Base-by-base conservation (phyloP, 331 rosid species). In the Prunus yedoensis region DNA sequence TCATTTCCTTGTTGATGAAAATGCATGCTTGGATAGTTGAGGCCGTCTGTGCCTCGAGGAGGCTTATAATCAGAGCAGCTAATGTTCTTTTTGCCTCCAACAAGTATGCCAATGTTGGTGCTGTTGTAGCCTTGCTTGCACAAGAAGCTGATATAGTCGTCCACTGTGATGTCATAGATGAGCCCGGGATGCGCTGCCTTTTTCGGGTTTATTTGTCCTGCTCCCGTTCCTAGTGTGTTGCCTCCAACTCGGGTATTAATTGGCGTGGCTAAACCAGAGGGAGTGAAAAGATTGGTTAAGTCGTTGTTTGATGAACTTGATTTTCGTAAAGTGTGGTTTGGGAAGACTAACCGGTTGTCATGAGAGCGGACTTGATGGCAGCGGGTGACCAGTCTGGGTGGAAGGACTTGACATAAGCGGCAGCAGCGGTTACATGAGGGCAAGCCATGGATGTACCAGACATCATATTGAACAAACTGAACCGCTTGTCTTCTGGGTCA, bases 391-490 rank as follows among this genome's bases (percentile, higher is more conserved):
- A 91, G 20, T 88, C 83, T 10, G 96, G 96, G 82, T 94, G 98
- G 84, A 90, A 86, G 74, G 96, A 82, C 84, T 90, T 90, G 89
- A 91, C 88, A 62, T 85, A 90, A 49, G 94, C 96, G 10, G 97
- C 96, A 13, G 96, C 86, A 3, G 88, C 96, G 3, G 82, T 14
- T 23, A 70, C 98, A 71, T 94, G 98, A 15, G 97, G 97, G 81
- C 93, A 90, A 13, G 98, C 74, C 97, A 94, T 94, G 27, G 97
- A 94, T 32, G 98, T 91, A 69, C 98, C 97, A 38, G 97, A 94
- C 5, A 88, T 2, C 46, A 94, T 84, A 54, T 90, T 90, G 74
- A 85, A 94, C 21, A 85, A 61, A 1, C 59, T 28, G 47, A 80
- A 52, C 17, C 93, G 87, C 11, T 3, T 52, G 82, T 94, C 96